phyloP scores from a whole-genome alignment of 2,329 filamentous ascomycete genomes.

The Exophiala mesophila region DNA sequence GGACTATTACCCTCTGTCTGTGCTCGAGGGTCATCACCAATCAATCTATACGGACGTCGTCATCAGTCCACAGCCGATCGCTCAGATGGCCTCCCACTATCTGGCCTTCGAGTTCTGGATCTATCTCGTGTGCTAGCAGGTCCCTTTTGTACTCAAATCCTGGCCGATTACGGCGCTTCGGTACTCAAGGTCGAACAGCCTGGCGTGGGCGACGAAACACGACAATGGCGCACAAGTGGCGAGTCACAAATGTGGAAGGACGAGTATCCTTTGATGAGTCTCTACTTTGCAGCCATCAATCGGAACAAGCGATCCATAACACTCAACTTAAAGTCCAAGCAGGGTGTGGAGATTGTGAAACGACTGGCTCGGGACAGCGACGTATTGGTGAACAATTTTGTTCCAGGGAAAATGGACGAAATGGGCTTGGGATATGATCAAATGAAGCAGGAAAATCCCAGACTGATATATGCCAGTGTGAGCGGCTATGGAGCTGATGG shows the following conservation, averaged over 20 bases:
- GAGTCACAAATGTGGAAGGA: conserved; percentile 21
- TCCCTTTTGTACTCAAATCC: conserved; percentile 24
- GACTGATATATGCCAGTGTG: conserved; percentile 48
- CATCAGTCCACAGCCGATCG: neutral
- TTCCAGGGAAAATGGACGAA: conserved; percentile 42
- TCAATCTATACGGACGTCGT: no score
- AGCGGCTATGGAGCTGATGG: conserved; percentile 50
- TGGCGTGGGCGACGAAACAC: conserved; percentile 22
- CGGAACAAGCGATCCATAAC: conserved; percentile 19
- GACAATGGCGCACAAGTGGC: conserved; percentile 20
- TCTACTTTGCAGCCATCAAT: conserved; percentile 17
- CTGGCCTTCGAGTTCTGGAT: conserved; percentile 20
- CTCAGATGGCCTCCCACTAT: conserved; percentile 8
- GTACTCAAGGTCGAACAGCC: conserved; percentile 29
- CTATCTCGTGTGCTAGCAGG: conserved; percentile 24
- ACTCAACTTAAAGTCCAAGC: conserved; percentile 15
- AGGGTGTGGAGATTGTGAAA: conserved; percentile 12
- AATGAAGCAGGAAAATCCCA: conserved; percentile 39
- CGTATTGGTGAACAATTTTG: conserved; percentile 22
- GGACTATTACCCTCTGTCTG: no score
- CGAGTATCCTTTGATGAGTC: conserved; percentile 8
- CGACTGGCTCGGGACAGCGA: conserved; percentile 13
- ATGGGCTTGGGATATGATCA: conserved; percentile 40
- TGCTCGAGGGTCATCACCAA: no score
- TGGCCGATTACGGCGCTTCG: conserved; percentile 23